A percentile compares a stretch with the other conserved stretches of the same genome.
Evolutionary conservation across 2,329 filamentous ascomycete species (phyloP).

Genomic region (Pseudocercospora crystallina): DNA sequence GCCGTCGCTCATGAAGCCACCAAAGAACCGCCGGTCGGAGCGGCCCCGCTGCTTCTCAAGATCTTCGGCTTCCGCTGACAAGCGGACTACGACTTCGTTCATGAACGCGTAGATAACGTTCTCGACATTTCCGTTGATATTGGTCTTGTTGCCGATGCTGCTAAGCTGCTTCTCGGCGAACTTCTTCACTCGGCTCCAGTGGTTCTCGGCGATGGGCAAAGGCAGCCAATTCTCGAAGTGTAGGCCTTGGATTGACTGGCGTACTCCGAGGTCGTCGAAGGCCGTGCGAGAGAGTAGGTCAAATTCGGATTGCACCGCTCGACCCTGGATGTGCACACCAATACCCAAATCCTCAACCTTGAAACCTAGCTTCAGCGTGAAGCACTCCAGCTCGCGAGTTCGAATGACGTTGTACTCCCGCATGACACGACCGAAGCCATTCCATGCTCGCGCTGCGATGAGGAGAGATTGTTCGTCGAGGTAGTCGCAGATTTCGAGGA

Average conservation of each 20-base stretch:
- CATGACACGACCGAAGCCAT: slow-evolving; percentile 21
- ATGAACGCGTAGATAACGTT: slow-evolving; percentile 25
- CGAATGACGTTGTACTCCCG: slow-evolving; percentile 21
- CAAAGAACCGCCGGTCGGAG: neutral
- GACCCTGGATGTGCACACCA: slow-evolving; percentile 17
- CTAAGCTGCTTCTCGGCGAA: slow-evolving; percentile 5
- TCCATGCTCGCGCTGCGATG: slow-evolving; percentile 22
- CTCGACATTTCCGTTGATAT: slow-evolving; percentile 10
- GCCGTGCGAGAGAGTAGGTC: slow-evolving; percentile 25
- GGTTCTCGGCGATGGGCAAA: slow-evolving; percentile 21
- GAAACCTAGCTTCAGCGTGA: slow-evolving; percentile 26
- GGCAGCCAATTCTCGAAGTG: slow-evolving; percentile 24
- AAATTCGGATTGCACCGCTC: slow-evolving; percentile 24
- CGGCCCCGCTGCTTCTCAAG: neutral
- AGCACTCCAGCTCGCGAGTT: slow-evolving; percentile 27
- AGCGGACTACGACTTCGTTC: slow-evolving; percentile 25
- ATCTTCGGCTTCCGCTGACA: slow-evolving; percentile 16
- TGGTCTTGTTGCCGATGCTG: slow-evolving; percentile 4
- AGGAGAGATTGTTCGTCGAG: slow-evolving; percentile 22
- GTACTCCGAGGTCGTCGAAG: slow-evolving; percentile 14
- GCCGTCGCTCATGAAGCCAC: neutral
- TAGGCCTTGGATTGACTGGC: slow-evolving; percentile 22
- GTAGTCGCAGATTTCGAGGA: slow-evolving; percentile 19
- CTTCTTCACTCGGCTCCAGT: slow-evolving; percentile 21
- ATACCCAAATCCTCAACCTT: slow-evolving; percentile 21